Percentiles rank a stretch among this genome's conserved stretches.
These are phyloP conservation scores for Populus davidiana DNA, from an alignment of 345 rosid species.

Conservation along the genomic window DNA sequence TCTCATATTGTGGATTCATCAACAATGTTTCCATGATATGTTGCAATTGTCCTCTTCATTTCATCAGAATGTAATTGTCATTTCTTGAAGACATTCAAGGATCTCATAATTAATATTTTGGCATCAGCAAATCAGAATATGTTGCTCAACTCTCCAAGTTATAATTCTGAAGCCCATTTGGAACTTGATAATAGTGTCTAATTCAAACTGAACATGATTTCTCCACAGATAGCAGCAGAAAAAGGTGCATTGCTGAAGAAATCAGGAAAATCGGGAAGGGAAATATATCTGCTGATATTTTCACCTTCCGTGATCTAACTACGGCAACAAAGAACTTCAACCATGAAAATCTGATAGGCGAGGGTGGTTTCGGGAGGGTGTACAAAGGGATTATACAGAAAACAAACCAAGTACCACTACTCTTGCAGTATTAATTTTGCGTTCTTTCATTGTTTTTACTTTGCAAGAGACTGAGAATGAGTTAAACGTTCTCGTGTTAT, in stretches of 20 bases:
- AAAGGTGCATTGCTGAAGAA: conserved; percentile 65
- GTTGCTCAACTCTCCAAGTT: neutral
- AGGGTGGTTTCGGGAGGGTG: conserved; percentile 97
- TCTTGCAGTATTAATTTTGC: neutral
- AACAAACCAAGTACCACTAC: conserved; percentile 39
- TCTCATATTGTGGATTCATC: neutral
- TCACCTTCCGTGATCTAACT: conserved; percentile 59
- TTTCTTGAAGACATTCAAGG: neutral
- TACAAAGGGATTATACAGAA: conserved; percentile 60
- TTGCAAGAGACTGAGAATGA: neutral
- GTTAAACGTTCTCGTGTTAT: neutral
- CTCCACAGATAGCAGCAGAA: conserved; percentile 62
- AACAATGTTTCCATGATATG: neutral
- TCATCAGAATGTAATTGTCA: neutral
- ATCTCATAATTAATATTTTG: neutral
- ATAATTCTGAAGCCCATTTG: no score
- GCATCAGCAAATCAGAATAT: neutral
- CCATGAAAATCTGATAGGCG: conserved; percentile 66
- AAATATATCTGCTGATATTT: conserved; percentile 54
- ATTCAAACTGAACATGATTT: neutral
- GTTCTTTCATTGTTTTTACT: neutral
- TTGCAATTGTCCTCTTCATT: neutral
- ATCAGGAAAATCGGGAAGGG: conserved; percentile 62
- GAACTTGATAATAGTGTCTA: neutral
- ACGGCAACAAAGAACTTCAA: conserved; percentile 66